Evolutionary conservation across 306 rosid species (phyloP).

Genomic region (Arachis stenosperma): DNA sequence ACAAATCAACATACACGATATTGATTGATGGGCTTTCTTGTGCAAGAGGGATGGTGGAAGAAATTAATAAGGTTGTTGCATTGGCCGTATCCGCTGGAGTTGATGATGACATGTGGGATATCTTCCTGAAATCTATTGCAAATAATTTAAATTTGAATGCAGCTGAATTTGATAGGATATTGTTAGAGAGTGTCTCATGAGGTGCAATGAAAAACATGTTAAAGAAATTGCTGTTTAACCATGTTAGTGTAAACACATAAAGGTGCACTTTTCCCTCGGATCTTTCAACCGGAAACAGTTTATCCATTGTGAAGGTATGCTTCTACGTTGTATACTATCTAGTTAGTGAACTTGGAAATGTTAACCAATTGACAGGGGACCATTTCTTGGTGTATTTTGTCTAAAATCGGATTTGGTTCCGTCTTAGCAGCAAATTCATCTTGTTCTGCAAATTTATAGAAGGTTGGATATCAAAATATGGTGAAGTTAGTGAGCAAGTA

Average conservation of each 20-base stretch:
- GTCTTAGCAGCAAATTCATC: background rate
- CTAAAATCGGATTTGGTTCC: background rate
- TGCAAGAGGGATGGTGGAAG: constrained; percentile 45
- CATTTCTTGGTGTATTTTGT: background rate
- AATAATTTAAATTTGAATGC: constrained; percentile 40
- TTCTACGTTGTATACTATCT: background rate
- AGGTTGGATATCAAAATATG: too few species aligned
- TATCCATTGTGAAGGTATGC: constrained; percentile 24
- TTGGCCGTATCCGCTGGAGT: constrained; percentile 54
- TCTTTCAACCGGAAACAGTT: constrained; percentile 5
- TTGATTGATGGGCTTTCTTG: constrained; percentile 60
- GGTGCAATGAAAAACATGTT: background rate
- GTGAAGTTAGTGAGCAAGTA: too few species aligned
- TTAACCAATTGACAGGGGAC: background rate
- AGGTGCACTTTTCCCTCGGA: background rate
- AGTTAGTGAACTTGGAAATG: background rate
- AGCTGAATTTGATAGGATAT: constrained; percentile 45
- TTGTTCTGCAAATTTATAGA: too few species aligned
- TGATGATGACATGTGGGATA: constrained; percentile 52
- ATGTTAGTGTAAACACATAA: background rate
- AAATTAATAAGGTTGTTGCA: constrained; percentile 49
- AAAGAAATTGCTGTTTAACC: background rate
- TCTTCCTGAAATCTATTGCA: constrained; percentile 42
- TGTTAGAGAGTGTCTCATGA: constrained; percentile 33
- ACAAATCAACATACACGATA: constrained; percentile 53